Percentiles rank a stretch among this genome's conserved stretches.
Evolutionary conservation across 176 grass and related monocot species (phyloP).

Genomic region (Carex kokanica): DNA sequence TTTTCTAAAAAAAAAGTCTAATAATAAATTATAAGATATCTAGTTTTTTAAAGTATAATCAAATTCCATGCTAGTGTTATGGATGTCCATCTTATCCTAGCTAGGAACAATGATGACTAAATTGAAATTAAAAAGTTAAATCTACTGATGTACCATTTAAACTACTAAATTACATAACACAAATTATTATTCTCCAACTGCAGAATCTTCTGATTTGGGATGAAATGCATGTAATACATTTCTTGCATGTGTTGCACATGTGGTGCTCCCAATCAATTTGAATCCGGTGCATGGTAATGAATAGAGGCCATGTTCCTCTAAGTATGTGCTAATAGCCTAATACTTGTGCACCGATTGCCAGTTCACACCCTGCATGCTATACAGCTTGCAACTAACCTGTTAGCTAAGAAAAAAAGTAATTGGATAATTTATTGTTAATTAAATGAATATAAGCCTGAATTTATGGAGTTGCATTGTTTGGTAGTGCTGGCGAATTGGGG

Average conservation of each 20-base stretch:
- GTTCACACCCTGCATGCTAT: neutral
- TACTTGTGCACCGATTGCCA: neutral
- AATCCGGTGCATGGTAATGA: neutral
- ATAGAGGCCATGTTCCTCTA: constrained; percentile 10
- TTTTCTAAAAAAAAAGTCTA: too few relatives aligned
- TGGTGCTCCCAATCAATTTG: neutral
- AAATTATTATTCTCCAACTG: neutral
- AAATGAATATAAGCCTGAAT: neutral
- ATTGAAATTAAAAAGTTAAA: neutral
- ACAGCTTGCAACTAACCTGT: neutral
- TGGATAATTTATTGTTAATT: neutral
- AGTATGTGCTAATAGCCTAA: neutral
- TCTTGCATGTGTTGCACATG: neutral
- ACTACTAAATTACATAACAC: neutral
- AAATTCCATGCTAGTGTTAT: too few relatives aligned
- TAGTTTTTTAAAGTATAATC: too few relatives aligned
- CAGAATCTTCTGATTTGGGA: neutral
- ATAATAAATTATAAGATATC: too few relatives aligned
- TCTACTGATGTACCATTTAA: neutral
- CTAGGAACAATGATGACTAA: neutral
- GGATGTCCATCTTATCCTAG: too few relatives aligned
- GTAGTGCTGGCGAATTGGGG: neutral
- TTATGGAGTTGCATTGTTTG: neutral
- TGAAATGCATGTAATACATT: neutral
- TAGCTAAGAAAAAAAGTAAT: neutral